Percentiles rank a stretch among this genome's conserved stretches.
phyloP scores from a whole-genome alignment of 163 green algal genomes.

The Smithsoniella earleae region DNA sequence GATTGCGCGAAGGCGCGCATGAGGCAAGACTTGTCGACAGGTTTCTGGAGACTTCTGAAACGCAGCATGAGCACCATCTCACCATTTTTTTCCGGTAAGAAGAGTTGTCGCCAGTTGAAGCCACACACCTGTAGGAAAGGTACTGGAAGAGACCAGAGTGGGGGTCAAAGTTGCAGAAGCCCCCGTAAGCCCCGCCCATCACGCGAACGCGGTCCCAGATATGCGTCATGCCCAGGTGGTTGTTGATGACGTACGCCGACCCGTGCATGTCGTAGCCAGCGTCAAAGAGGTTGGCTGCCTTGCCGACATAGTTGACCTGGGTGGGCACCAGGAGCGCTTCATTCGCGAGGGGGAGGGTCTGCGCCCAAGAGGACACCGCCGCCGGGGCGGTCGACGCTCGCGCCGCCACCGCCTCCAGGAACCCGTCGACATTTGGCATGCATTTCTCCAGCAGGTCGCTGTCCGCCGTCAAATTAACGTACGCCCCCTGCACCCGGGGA shows the following conservation, averaged over 20 bases:
- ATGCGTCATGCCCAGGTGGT: slow-evolving; percentile 88
- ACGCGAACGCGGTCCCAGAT: slow-evolving; percentile 93
- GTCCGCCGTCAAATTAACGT: slow-evolving; percentile 94
- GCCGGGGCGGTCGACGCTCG: background rate
- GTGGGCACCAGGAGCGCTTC: slow-evolving; percentile 82
- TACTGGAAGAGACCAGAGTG: slow-evolving; percentile 88
- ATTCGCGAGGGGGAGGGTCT: slow-evolving; percentile 53
- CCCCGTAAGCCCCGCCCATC: slow-evolving; percentile 88
- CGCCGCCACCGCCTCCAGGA: slow-evolving; percentile 66
- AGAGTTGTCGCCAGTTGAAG: background rate
- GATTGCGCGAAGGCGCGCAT: too few species aligned
- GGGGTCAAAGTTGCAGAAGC: slow-evolving; percentile 93
- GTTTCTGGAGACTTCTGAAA: too few species aligned
- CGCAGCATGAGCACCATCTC: too few species aligned
- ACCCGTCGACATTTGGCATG: slow-evolving; percentile 45
- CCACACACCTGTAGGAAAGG: slow-evolving; percentile 67
- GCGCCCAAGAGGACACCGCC: slow-evolving; percentile 37
- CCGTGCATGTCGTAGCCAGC: slow-evolving; percentile 83
- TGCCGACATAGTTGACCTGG: slow-evolving; percentile 98
- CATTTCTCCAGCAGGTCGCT: slow-evolving; percentile 52
- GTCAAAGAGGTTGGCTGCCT: slow-evolving; percentile 91
- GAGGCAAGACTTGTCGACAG: too few species aligned
- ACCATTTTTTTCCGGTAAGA: background rate
- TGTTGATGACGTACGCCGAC: slow-evolving; percentile 88
- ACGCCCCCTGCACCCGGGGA: slow-evolving; percentile 45